These are phyloP conservation scores for Phoma sp. DNA, from an alignment of 2,329 filamentous ascomycete genomes.

Conservation along the genomic window DNA sequence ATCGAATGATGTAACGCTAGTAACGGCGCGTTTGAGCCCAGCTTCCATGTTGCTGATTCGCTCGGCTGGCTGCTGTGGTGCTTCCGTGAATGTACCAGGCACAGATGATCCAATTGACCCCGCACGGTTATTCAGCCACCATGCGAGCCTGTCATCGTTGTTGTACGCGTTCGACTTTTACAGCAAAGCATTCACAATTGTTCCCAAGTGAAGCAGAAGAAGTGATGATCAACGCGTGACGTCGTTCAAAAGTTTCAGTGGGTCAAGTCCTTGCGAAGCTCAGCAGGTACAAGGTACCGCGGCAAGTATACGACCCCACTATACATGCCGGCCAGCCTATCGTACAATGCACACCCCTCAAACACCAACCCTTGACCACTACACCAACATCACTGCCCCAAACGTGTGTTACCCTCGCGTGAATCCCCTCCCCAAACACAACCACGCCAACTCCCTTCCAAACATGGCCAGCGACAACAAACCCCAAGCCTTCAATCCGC, in stretches of 20 bases:
- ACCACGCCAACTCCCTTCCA: background rate
- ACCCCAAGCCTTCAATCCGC: constrained; percentile 40
- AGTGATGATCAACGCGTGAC: constrained; percentile 1
- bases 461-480: constrained; percentile 28
- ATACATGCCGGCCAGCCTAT: background rate
- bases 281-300: background rate
- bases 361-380: constrained; percentile 1
- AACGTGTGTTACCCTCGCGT: background rate
- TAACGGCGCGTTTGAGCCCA: constrained; percentile 7
- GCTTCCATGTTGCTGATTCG: constrained; percentile 9
- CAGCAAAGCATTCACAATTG: background rate
- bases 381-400: background rate
- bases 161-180: background rate
- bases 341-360: constrained; percentile 12
- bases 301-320: constrained; percentile 3
- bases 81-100: constrained; percentile 9
- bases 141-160: background rate
- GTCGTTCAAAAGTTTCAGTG: constrained; percentile 5
- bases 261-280: constrained; percentile 2
- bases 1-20: constrained; percentile 19
- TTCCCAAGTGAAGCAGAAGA: background rate
- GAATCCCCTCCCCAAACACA: background rate
- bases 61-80: constrained; percentile 5
- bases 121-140: constrained; percentile 18
- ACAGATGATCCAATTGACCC: constrained; percentile 14